Percentiles rank a stretch among this genome's conserved stretches.
phyloP scores from a whole-genome alignment of 352 stramenopile genomes.

The Globisporangium viniferum region DNA sequence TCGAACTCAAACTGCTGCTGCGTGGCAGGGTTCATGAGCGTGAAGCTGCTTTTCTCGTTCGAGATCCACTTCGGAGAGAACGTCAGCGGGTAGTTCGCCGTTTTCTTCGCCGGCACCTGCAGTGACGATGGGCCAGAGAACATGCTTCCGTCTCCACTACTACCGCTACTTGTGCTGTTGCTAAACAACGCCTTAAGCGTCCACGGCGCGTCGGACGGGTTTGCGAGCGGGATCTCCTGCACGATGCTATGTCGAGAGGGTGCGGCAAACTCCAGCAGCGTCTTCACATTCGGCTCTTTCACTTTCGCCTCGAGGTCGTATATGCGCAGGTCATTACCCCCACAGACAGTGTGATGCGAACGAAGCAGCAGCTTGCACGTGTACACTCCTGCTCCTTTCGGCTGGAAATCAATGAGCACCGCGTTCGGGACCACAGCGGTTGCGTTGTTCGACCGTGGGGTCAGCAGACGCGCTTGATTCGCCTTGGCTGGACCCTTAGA shows the following conservation, averaged over 20 bases:
- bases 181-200: constrained; percentile 69
- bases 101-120: constrained; percentile 69
- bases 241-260: constrained; percentile 86
- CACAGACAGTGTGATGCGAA: constrained; percentile 55
- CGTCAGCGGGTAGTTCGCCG: constrained; percentile 66
- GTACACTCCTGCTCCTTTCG: constrained; percentile 66
- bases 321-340: constrained; percentile 74
- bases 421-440: constrained; percentile 33
- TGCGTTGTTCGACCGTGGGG: constrained; percentile 34
- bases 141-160: constrained; percentile 24
- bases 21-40: constrained; percentile 75
- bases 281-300: constrained; percentile 83
- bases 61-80: constrained; percentile 84
- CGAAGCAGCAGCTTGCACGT: constrained; percentile 64
- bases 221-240: constrained; percentile 90
- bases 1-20: constrained; percentile 90
- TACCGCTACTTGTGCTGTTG: constrained; percentile 8
- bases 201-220: constrained; percentile 85
- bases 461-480: constrained; percentile 51
- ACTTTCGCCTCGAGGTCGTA: constrained; percentile 85
- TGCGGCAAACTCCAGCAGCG: constrained; percentile 84
- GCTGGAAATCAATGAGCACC: constrained; percentile 72
- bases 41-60: constrained; percentile 68
- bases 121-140: constrained; percentile 75
- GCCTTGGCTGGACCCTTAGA: constrained; percentile 27